These are phyloP conservation scores for Pneumocystis carinii DNA, from an alignment of 1,139 yeast genomes.

Conservation along the genomic window DNA sequence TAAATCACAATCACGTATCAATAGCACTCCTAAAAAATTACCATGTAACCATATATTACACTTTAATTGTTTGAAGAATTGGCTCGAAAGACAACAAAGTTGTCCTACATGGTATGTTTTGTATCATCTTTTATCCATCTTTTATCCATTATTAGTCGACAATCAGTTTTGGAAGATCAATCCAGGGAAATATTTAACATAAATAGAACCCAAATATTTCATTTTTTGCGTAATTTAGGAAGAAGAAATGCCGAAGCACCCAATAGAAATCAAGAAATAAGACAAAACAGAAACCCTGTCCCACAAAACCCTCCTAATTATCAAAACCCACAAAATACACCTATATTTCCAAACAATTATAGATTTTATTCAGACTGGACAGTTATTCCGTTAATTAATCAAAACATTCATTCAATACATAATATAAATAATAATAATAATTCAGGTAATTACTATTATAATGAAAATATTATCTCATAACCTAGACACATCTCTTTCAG, in stretches of 20 bases:
- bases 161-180: conserved; percentile 36
- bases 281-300: not conserved
- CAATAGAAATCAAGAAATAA: not conserved
- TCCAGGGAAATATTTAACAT: not conserved
- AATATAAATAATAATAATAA: not conserved
- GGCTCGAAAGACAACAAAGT: conserved; percentile 82
- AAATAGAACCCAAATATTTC: not conserved
- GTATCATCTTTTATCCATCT: conserved; percentile 33
- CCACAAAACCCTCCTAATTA: not conserved
- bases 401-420: not conserved
- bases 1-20: conserved; percentile 12
- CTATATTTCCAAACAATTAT: not conserved
- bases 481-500: not conserved
- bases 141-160: conserved; percentile 27
- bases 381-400: not conserved
- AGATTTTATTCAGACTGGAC: not conserved
- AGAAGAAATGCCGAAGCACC: not conserved
- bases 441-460: not conserved
- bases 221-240: not conserved
- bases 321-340: not conserved
- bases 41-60: conserved; percentile 81
- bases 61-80: conserved; percentile 74
- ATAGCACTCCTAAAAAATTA: conserved; percentile 58
- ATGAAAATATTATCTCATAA: not conserved
- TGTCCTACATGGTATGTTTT: conserved; percentile 42